Evolutionary conservation across 257 asterid species (phyloP).

Genomic region (Solanum corneliomulleri): DNA sequence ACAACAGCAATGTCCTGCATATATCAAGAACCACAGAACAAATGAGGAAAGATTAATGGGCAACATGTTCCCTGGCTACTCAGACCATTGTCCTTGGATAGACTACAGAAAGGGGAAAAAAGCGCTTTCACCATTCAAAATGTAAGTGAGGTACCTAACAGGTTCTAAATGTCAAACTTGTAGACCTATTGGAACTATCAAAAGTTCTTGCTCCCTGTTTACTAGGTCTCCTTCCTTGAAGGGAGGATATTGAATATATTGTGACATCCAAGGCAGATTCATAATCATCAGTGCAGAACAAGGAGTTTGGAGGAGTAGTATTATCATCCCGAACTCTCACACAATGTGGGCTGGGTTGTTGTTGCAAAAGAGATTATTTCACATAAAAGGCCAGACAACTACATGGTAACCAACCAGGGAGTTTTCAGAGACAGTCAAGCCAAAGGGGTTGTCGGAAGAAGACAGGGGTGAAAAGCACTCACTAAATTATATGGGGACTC

Average conservation of each 20-base stretch:
- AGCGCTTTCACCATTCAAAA: background rate
- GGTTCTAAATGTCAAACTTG: background rate
- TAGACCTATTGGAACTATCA: background rate
- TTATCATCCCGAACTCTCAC: background rate
- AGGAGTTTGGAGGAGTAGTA: background rate
- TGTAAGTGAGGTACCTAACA: background rate
- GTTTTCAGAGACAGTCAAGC: background rate
- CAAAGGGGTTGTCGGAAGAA: background rate
- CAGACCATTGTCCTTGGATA: background rate
- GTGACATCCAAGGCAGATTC: background rate
- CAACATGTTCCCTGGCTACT: background rate
- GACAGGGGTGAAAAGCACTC: background rate
- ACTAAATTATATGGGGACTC: background rate
- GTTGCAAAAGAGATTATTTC: background rate
- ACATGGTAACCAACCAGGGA: background rate
- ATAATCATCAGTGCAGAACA: background rate
- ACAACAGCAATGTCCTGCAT: constrained; percentile 98
- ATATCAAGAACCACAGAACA: constrained; percentile 27
- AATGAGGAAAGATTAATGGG: background rate
- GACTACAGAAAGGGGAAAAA: background rate
- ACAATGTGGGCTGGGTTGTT: background rate
- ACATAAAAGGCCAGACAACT: background rate
- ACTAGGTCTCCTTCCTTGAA: background rate
- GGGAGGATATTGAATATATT: background rate
- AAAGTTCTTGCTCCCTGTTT: background rate